Percentiles rank a stretch among this genome's conserved stretches.
These are phyloP conservation scores for Phytophthora sp. DNA, from an alignment of 352 stramenopile genomes.

Conservation along the genomic window DNA sequence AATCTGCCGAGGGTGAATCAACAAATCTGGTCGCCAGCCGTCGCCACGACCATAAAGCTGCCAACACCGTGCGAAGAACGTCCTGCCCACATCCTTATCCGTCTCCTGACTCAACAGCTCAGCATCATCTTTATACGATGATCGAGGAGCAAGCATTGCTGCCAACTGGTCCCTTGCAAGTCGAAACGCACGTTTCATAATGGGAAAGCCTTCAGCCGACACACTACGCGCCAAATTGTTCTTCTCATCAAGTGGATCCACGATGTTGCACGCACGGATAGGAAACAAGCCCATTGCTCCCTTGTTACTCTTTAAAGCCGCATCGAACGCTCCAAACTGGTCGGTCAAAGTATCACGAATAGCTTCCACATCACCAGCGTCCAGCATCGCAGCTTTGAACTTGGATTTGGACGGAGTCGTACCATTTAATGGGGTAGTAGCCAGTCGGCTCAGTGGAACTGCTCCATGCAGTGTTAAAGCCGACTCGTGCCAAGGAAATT, in stretches of 20 bases:
- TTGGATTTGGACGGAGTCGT: conserved; percentile 19
- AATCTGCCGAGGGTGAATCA: conserved; percentile 79
- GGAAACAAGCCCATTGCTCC: conserved; percentile 51
- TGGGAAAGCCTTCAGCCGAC: conserved; percentile 69
- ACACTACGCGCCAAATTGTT: conserved; percentile 90
- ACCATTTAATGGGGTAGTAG: conserved; percentile 46
- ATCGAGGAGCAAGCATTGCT: conserved; percentile 37
- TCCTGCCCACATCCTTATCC: conserved; percentile 38
- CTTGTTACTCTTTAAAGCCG: conserved; percentile 29
- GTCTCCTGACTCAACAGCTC: conserved; percentile 29
- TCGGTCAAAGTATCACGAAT: conserved; percentile 57
- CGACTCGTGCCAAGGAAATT: conserved; percentile 88
- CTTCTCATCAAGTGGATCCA: conserved; percentile 86
- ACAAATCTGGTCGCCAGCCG: conserved; percentile 78
- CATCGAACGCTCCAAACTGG: conserved; percentile 66
- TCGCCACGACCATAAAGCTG: conserved; percentile 71
- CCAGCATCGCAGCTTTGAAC: conserved; percentile 37
- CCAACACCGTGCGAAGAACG: conserved; percentile 70
- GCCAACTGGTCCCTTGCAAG: conserved; percentile 63
- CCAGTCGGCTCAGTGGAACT: conserved; percentile 61
- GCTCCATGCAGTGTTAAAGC: conserved; percentile 82
- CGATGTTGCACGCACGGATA: conserved; percentile 87
- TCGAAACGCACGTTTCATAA: conserved; percentile 74
- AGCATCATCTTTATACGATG: conserved; percentile 21
- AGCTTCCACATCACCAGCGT: conserved; percentile 51